Percentiles rank a stretch among this genome's conserved stretches.
phyloP scores from a whole-genome alignment of 257 asterid genomes.

The Eucommia ulmoides region DNA sequence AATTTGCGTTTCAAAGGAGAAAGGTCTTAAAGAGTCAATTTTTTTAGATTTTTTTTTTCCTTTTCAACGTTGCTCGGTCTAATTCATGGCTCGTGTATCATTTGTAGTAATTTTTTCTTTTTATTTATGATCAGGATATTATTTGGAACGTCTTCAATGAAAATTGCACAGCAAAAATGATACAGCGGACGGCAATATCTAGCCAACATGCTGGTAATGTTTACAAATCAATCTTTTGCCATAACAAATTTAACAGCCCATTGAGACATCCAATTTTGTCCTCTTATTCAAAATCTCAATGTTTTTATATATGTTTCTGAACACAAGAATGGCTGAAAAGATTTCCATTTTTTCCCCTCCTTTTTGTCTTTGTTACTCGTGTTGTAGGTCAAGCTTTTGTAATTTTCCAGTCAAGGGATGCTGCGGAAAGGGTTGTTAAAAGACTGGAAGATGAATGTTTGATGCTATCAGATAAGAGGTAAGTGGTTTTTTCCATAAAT shows the following conservation, averaged over 20 bases:
- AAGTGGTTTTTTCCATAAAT: too few species aligned
- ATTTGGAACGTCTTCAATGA: constrained; percentile 50
- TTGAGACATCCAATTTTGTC: too few species aligned
- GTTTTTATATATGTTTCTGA: too few species aligned
- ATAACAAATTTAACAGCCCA: too few species aligned
- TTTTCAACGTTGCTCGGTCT: too few species aligned
- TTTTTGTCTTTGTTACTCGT: constrained; percentile 4
- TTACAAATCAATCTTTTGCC: too few species aligned
- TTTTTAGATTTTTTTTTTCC: too few species aligned
- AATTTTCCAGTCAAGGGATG: constrained; percentile 47
- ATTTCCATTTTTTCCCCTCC: neutral
- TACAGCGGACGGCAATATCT: constrained; percentile 51
- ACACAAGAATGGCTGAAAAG: too few species aligned
- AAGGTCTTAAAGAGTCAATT: too few species aligned
- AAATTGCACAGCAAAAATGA: constrained; percentile 44
- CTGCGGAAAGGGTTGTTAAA: constrained; percentile 31
- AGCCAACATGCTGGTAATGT: constrained; percentile 64
- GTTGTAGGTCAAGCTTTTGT: constrained; percentile 72
- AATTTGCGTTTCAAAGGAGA: too few species aligned
- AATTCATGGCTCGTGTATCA: too few species aligned
- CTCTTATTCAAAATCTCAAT: too few species aligned
- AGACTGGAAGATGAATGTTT: constrained; percentile 51
- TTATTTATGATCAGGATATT: constrained; percentile 49
- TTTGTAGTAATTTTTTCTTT: neutral
- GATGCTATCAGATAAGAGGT: constrained; percentile 62